A percentile compares a stretch with the other conserved stretches of the same genome.
These are phyloP conservation scores for Fusarium sp. DNA, from an alignment of 2,329 filamentous ascomycete genomes.

Conservation along the genomic window DNA sequence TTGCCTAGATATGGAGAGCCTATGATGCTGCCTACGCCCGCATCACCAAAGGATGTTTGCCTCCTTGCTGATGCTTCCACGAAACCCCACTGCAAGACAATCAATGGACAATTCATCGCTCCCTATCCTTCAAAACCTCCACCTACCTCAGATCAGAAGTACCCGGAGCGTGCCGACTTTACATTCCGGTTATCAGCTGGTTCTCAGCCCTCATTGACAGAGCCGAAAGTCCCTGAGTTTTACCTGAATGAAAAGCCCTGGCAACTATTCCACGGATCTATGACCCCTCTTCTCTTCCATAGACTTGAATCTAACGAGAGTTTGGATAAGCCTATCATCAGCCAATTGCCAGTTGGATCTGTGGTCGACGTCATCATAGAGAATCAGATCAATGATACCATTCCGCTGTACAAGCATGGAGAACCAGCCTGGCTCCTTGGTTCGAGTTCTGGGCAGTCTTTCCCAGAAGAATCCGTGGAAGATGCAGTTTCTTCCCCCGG, in stretches of 20 bases:
- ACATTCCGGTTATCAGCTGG: neutral
- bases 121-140: neutral
- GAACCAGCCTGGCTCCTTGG: conserved; percentile 6
- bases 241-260: conserved; percentile 12
- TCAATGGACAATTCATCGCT: neutral
- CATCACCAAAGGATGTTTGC: neutral
- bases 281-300: conserved; percentile 15
- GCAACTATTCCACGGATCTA: conserved; percentile 16
- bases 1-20: conserved; percentile 2
- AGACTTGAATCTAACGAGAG: neutral
- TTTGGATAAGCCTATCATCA: conserved; percentile 1
- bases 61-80: neutral
- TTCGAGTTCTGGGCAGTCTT: neutral
- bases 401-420: conserved; percentile 13
- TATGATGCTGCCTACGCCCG: neutral
- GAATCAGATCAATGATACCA: conserved; percentile 10
- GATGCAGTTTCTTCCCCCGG: neutral
- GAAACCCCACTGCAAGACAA: neutral
- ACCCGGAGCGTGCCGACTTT: neutral
- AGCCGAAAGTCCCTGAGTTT: conserved; percentile 2
- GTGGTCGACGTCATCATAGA: conserved; percentile 12
- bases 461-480: neutral
- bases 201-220: neutral
- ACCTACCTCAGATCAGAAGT: neutral
- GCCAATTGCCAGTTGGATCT: neutral